phyloP scores from a whole-genome alignment of 2,329 filamentous ascomycete genomes.

The Rhinocladiella similis region DNA sequence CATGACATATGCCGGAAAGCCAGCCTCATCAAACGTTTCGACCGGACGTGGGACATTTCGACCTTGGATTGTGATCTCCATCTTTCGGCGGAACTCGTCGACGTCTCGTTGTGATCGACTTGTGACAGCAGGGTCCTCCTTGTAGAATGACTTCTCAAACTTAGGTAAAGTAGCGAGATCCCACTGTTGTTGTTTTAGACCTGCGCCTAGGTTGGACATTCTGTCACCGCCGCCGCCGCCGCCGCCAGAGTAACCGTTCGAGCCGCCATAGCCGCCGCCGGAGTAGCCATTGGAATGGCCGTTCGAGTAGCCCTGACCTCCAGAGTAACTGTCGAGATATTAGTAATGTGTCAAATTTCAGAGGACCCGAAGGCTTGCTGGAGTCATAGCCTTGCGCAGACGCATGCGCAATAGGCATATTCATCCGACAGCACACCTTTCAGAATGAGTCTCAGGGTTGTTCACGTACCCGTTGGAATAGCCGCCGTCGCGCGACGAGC shows the following conservation, averaged over 20 bases:
- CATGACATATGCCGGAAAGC: conserved; percentile 96
- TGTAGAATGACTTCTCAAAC: conserved; percentile 99
- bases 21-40: conserved; percentile 95
- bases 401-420: not conserved
- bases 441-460: too few relatives aligned
- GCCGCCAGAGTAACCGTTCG: conserved; percentile 52
- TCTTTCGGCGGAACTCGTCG: conserved; percentile 80
- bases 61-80: conserved; percentile 82
- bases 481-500: conserved; percentile 48
- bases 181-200: conserved; percentile 85
- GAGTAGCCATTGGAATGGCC: conserved; percentile 53
- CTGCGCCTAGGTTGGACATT: conserved; percentile 87
- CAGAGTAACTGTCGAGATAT: conserved; percentile 15
- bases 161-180: conserved; percentile 80
- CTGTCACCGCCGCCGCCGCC: conserved; percentile 74
- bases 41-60: conserved; percentile 86
- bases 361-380: not conserved
- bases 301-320: conserved; percentile 39
- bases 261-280: conserved; percentile 54
- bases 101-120: conserved; percentile 76
- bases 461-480: conserved; percentile 26
- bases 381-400: too few relatives aligned
- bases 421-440: not conserved
- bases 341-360: conserved; percentile 5
- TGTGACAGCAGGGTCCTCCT: conserved; percentile 81